A percentile compares a stretch with the other conserved stretches of the same genome.
phyloP scores from a whole-genome alignment of 768 basidiomycete species.

The Royoungia palumana region DNA sequence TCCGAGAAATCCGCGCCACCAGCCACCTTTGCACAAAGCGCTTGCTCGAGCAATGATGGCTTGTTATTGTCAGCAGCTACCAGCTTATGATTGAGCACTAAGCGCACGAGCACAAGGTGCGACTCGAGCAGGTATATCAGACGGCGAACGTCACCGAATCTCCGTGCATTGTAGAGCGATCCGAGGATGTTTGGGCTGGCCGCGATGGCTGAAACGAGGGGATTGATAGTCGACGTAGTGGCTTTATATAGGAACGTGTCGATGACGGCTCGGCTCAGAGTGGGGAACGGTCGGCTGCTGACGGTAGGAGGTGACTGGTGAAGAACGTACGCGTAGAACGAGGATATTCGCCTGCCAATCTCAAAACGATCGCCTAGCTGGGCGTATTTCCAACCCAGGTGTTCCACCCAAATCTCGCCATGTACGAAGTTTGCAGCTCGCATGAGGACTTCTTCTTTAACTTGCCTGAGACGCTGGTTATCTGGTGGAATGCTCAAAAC shows the following conservation, averaged over 20 bases:
- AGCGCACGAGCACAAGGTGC: slow-evolving; percentile 56
- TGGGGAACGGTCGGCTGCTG: slow-evolving; percentile 54
- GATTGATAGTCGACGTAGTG: slow-evolving; percentile 76
- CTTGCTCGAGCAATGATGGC: slow-evolving; percentile 72
- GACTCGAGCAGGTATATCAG: slow-evolving; percentile 68
- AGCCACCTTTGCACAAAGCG: slow-evolving; percentile 60
- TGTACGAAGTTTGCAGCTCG: slow-evolving; percentile 78
- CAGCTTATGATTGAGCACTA: slow-evolving; percentile 65
- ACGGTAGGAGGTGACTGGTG: slow-evolving; percentile 55
- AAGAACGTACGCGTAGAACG: slow-evolving; percentile 66
- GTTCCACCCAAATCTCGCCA: slow-evolving; percentile 85
- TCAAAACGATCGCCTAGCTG: slow-evolving; percentile 82
- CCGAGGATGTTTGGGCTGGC: slow-evolving; percentile 56
- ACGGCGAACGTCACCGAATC: slow-evolving; percentile 65
- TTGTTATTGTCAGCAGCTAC: slow-evolving; percentile 40
- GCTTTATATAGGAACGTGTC: slow-evolving; percentile 74
- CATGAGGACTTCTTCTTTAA: slow-evolving; percentile 82
- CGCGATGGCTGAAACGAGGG: slow-evolving; percentile 69
- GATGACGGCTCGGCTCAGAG: slow-evolving; percentile 58
- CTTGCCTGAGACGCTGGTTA: slow-evolving; percentile 57
- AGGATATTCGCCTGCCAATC: slow-evolving; percentile 65
- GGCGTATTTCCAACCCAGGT: slow-evolving; percentile 81
- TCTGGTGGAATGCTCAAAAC: slow-evolving; percentile 46
- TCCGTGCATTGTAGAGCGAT: slow-evolving; percentile 58
- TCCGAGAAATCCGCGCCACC: slow-evolving; percentile 46